Percentiles rank a stretch among this genome's conserved stretches.
These are phyloP conservation scores for Gnomoniopsis sp. DNA, from an alignment of 2,329 filamentous ascomycete species.

Conservation along the genomic window DNA sequence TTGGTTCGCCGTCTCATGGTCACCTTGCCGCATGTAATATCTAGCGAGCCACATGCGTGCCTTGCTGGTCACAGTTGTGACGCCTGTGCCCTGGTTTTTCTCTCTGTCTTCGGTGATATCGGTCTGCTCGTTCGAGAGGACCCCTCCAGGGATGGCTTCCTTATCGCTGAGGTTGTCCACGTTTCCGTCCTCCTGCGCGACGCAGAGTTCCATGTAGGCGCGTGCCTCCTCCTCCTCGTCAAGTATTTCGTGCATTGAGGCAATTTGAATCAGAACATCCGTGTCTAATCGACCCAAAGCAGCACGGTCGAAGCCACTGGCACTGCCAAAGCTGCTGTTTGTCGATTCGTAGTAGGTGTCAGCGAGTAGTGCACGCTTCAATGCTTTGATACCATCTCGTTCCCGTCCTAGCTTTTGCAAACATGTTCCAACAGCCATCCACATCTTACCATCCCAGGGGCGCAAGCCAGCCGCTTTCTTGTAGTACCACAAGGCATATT, in stretches of 20 bases:
- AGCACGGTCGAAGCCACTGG: slow-evolving; percentile 44
- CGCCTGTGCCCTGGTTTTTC: slow-evolving; percentile 64
- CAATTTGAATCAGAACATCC: slow-evolving; percentile 86
- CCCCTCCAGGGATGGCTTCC: slow-evolving; percentile 44
- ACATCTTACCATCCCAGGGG: slow-evolving; percentile 98
- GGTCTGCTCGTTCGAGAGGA: slow-evolving; percentile 32
- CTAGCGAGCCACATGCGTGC: slow-evolving; percentile 91
- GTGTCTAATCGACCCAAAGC: slow-evolving; percentile 70
- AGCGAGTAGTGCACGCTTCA: slow-evolving; percentile 86
- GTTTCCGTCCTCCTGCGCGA: slow-evolving; percentile 78
- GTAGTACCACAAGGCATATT: slow-evolving; percentile 96
- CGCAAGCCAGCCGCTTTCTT: slow-evolving; percentile 88
- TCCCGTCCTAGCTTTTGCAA: slow-evolving; percentile 84
- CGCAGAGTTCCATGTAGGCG: slow-evolving; percentile 91
- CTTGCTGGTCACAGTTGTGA: slow-evolving; percentile 87
- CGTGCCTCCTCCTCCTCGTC: slow-evolving; percentile 76
- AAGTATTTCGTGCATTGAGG: slow-evolving; percentile 79
- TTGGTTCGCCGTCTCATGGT: slow-evolving; percentile 73
- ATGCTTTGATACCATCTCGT: slow-evolving; percentile 88
- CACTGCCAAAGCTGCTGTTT: slow-evolving; percentile 52
- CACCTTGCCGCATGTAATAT: slow-evolving; percentile 71
- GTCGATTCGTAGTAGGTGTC: slow-evolving; percentile 76
- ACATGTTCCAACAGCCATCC: slow-evolving; percentile 92
- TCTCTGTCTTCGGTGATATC: slow-evolving; percentile 36
- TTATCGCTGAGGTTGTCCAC: slow-evolving; percentile 42